Conservation (phyloP, 352 stramenopile species). For the Globisporangium apiculatum region DNA sequence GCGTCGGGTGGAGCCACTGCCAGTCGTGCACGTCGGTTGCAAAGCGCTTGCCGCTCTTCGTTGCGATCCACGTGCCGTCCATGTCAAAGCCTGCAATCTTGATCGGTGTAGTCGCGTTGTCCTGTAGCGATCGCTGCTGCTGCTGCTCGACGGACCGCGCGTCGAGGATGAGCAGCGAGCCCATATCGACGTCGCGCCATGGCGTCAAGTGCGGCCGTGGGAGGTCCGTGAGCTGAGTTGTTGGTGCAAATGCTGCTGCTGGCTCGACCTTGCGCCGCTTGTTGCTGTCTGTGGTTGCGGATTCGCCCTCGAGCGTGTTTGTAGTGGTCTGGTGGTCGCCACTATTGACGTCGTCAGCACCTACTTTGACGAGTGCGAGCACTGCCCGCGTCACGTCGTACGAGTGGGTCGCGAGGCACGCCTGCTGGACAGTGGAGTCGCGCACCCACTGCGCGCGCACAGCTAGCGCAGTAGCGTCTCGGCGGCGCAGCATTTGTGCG, state of each 20-base stretch:
- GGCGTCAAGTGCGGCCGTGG: constrained; percentile 24
- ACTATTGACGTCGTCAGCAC: not conserved
- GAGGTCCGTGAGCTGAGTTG: constrained; percentile 1
- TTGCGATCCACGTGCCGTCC: constrained; percentile 76
- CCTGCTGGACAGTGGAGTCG: constrained; percentile 28
- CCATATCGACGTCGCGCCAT: constrained; percentile 32
- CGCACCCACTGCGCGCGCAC: constrained; percentile 33
- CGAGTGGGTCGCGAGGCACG: constrained; percentile 18
- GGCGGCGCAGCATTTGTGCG: constrained; percentile 1
- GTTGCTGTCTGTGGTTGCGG: not conserved
- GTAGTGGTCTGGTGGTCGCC: not conserved
- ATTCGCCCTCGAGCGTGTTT: not conserved
- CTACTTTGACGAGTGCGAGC: constrained; percentile 1
- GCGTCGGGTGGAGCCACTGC: constrained; percentile 64
- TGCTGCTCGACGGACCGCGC: constrained; percentile 16
- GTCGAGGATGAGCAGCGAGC: constrained; percentile 47
- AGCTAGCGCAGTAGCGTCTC: constrained; percentile 12
- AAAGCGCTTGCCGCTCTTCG: constrained; percentile 81
- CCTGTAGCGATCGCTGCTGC: not conserved
- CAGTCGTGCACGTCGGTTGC: constrained; percentile 60
- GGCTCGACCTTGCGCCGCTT: constrained; percentile 9
- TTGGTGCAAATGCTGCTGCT: not conserved
- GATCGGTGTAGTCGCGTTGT: not conserved
- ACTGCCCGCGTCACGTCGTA: constrained; percentile 10
- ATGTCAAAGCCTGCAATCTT: constrained; percentile 82